phyloP scores from a whole-genome alignment of 805 yeast species.

The Kodamaea leandrae region DNA sequence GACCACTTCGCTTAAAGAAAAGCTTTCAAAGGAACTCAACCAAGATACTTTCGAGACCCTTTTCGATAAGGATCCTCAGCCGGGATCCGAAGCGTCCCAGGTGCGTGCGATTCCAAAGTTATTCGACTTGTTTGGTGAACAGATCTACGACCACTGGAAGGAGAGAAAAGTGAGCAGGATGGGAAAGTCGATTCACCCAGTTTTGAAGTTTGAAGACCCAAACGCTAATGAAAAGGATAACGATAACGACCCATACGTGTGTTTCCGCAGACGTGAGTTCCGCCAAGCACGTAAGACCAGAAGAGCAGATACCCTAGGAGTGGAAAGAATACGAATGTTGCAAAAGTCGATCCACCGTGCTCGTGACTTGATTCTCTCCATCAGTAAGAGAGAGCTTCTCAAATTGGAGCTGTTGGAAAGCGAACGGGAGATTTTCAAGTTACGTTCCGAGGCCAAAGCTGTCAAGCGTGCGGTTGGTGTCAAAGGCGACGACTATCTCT shows the following conservation, averaged over 20 bases:
- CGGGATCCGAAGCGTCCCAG: slow-evolving; percentile 14
- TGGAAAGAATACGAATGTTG: slow-evolving; percentile 73
- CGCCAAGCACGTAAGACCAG: slow-evolving; percentile 95
- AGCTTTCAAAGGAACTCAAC: slow-evolving; percentile 54
- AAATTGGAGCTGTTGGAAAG: slow-evolving; percentile 58
- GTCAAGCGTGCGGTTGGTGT: slow-evolving; percentile 74
- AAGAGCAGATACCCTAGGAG: slow-evolving; percentile 86
- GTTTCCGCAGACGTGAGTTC: slow-evolving; percentile 93
- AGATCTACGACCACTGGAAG: slow-evolving; percentile 81
- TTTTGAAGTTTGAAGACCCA: slow-evolving; percentile 80
- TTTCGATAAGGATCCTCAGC: slow-evolving; percentile 46
- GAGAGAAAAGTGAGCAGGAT: slow-evolving; percentile 62
- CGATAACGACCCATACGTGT: slow-evolving; percentile 90
- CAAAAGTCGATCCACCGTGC: slow-evolving; percentile 78
- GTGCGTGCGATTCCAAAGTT: slow-evolving; percentile 48
- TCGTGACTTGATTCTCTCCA: slow-evolving; percentile 60
- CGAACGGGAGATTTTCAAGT: slow-evolving; percentile 67
- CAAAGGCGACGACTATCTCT: slow-evolving; percentile 80
- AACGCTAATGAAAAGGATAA: slow-evolving; percentile 70
- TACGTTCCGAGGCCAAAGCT: slow-evolving; percentile 67
- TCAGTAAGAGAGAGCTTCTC: slow-evolving; percentile 71
- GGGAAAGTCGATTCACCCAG: slow-evolving; percentile 73
- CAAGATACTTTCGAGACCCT: slow-evolving; percentile 57
- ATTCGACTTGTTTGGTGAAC: slow-evolving; percentile 58
- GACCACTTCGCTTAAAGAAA: slow-evolving; percentile 55